These are phyloP conservation scores for Termitomyces sp. DNA, from an alignment of 1,284 basidiomycete genomes.

Conservation along the genomic window DNA sequence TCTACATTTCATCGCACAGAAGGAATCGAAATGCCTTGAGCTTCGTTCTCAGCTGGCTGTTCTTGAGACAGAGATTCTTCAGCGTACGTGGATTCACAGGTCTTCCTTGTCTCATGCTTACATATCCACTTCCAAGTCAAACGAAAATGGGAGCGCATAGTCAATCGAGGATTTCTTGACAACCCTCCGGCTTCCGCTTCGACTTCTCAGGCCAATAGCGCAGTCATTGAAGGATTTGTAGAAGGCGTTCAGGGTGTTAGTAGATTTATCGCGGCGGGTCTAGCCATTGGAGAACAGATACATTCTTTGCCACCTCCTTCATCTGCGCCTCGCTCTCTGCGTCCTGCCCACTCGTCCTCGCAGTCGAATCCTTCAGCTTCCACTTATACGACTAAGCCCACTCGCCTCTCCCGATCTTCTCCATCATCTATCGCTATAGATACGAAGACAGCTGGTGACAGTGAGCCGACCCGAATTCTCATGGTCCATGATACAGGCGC, in stretches of 20 bases:
- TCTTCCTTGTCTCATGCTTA: background rate
- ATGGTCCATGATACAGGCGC: constrained; percentile 42
- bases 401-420: constrained; percentile 43
- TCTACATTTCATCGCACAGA: constrained; percentile 74
- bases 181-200: constrained; percentile 20
- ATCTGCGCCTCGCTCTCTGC: constrained; percentile 7
- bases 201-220: constrained; percentile 23
- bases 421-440: constrained; percentile 30
- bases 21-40: constrained; percentile 76
- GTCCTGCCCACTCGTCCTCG: constrained; percentile 18
- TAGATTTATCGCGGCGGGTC: constrained; percentile 45
- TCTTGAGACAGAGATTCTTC: constrained; percentile 66
- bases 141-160: constrained; percentile 75
- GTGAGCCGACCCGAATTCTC: constrained; percentile 24
- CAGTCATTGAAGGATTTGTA: constrained; percentile 53
- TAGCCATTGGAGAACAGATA: constrained; percentile 25
- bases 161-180: constrained; percentile 50
- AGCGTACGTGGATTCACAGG: constrained; percentile 37
- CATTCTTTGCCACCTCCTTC: constrained; percentile 13
- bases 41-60: constrained; percentile 62
- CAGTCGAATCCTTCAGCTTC: constrained; percentile 28
- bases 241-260: constrained; percentile 61
- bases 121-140: constrained; percentile 44
- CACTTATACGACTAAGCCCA: constrained; percentile 22
- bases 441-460: constrained; percentile 13